A percentile compares a stretch with the other conserved stretches of the same genome.
Conservation (phyloP, 1,284 basidiomycete species). For the Ustilago bromivora region DNA sequence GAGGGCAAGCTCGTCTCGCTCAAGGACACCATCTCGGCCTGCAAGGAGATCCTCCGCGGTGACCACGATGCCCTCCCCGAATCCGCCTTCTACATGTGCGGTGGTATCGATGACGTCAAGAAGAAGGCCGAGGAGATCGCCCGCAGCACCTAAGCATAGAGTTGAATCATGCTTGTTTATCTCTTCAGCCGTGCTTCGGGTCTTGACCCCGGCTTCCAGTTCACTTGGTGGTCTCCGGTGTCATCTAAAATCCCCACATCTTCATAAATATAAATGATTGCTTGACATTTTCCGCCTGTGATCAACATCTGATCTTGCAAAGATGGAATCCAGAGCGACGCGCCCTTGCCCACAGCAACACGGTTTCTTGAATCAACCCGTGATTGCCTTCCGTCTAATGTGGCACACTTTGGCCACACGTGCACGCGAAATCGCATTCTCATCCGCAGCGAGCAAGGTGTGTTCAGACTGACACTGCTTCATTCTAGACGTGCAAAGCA, state of each 20-base stretch:
- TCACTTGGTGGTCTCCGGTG: constrained; percentile 8
- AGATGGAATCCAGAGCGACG: too few relatives aligned
- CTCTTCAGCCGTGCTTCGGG: constrained; percentile 2
- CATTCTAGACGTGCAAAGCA: neutral
- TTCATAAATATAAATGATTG: constrained; percentile 31
- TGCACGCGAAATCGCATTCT: too few relatives aligned
- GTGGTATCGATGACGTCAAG: constrained; percentile 94
- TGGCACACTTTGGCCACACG: too few relatives aligned
- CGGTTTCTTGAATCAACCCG: too few relatives aligned
- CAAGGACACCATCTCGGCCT: constrained; percentile 69
- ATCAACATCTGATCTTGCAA: neutral
- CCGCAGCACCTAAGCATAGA: constrained; percentile 39
- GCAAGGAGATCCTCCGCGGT: constrained; percentile 86
- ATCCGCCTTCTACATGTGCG: constrained; percentile 76
- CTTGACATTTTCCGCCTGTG: constrained; percentile 7
- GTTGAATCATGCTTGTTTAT: neutral
- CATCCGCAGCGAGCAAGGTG: too few relatives aligned
- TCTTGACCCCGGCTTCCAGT: constrained; percentile 7
- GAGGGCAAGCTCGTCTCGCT: constrained; percentile 91
- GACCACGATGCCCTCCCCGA: constrained; percentile 89
- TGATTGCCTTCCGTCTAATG: too few relatives aligned
- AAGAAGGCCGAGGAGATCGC: constrained; percentile 94
- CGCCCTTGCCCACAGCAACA: too few relatives aligned
- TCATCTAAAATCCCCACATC: constrained; percentile 11
- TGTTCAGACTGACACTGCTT: too few relatives aligned